Evolutionary conservation across 176 grass and related monocot species (phyloP).

Genomic region (Zizania latifolia): DNA sequence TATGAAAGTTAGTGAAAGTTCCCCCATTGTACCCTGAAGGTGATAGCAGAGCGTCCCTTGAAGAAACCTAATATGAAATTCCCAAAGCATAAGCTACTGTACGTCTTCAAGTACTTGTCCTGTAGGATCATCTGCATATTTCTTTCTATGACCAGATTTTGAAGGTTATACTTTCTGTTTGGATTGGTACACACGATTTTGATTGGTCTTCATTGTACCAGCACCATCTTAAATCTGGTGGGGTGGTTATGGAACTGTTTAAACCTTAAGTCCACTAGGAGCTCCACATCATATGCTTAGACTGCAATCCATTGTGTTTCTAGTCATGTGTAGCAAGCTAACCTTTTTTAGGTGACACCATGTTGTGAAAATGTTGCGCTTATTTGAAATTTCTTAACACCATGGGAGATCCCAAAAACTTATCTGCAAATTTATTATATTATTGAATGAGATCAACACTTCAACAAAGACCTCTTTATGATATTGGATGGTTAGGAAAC

Average conservation of each 20-base stretch:
- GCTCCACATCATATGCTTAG: neutral
- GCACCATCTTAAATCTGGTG: neutral
- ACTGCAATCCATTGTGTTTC: neutral
- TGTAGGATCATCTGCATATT: neutral
- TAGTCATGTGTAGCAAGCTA: neutral
- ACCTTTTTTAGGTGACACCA: neutral
- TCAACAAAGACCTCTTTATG: neutral
- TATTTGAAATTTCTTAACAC: constrained; percentile 13
- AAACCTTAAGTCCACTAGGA: neutral
- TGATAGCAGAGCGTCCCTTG: neutral
- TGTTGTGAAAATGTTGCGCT: neutral
- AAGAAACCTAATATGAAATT: neutral
- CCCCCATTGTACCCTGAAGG: neutral
- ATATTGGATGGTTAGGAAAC: neutral
- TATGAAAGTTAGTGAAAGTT: constrained; percentile 2
- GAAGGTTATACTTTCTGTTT: neutral
- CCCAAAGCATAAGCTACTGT: neutral
- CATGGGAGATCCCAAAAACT: neutral
- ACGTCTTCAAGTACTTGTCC: constrained; percentile 7
- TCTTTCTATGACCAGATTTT: neutral
- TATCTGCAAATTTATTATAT: neutral
- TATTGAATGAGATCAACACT: constrained; percentile 1
- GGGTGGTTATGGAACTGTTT: neutral
- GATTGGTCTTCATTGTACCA: neutral
- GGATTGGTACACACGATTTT: neutral